Base-by-base conservation (phyloP, 2,329 filamentous ascomycete genomes). In the Elsinoe arachidis region DNA sequence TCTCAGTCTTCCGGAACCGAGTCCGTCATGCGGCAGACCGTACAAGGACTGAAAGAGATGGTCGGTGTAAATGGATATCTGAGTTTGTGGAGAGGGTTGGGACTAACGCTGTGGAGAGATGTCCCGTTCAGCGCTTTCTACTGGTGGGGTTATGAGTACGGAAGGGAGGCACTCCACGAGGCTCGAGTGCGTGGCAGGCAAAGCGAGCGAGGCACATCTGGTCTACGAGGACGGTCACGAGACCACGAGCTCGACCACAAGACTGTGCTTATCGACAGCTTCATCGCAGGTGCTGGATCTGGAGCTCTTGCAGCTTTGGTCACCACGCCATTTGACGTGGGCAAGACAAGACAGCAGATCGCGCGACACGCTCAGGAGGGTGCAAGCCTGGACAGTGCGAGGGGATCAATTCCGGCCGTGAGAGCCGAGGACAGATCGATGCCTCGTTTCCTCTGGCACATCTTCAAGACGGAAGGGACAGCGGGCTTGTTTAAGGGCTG, bases 91-190 rank as follows among this genome's bases (percentile, higher is more conserved):
- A 81, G 92, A 58, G 93, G 93, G 0, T 74, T 99, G 57, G 90
- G 86, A 0, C 76, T 99, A 65, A 97, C 92, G 0, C 80, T 99
- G 58, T 99, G 93, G 93, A 82, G 93, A 62, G 93, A 99, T 68
- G 93, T 97, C 0, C 93, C 93, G 0, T 99, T 99, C 67, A 97
- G 92, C 0, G 93, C 88, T 2, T 81, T 99, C 44, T 99, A 99
- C 75, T 99, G 93, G 93, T 95, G 88, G 84, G 92, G 93, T 11
- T 99, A 99, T 69, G 93, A 99, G 74, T 84, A 82, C 15, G 85
- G 92, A 57, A 84, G 90, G 55, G 83, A 84, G 21, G 74, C 76
- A 55, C 73, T 97, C 58, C 86, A 84, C 1, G 85, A 91, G 63
- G 73, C 82, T 51, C 84, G 90, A 47, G 72, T 74, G 57, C 62